Base-by-base conservation (phyloP, 805 yeast genomes). In the Hanseniaspora osmophila region DNA sequence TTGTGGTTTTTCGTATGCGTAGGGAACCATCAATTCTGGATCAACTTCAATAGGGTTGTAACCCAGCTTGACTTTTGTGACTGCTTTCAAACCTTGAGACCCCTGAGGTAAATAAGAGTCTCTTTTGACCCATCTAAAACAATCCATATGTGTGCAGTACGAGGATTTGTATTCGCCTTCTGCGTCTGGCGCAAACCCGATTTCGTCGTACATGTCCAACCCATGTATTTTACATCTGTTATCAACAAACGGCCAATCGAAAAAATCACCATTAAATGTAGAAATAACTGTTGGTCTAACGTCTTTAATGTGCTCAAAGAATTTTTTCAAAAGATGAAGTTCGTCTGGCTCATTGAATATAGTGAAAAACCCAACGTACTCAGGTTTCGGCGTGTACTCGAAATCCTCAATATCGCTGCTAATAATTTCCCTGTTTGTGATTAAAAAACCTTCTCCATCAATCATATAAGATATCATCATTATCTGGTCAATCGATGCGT, bases 381-480 rank as follows among this genome's bases (percentile, higher is more conserved):
- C 99, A 2, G 96, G 95, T 58, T 80, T 86, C 1, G 99, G 99
- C 0, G 98, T 88, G 59, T 92, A 92, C 62, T 92, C 98, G 54
- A 92, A 92, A 64, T 92, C 97, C 43, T 84, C 95, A 47, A 92
- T 92, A 61, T 94, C 97, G 59, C 86, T 84, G 6, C 94, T 79
- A 35, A 92, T 88, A 54, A 92, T 86, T 53, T 88, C 96, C 54
- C 99, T 69, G 59, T 92, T 92, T 10, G 97, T 92, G 49, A 92
- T 94, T 37, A 92, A 67, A 58, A 68, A 92, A 35, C 99, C 99
- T 54, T 85, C 94, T 10, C 97, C 98, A 59, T 92, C 98, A 49
- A 92, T 88, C 98, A 94, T 94, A 60, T 92, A 92, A 2, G 98
- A 94, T 43, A 92, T 92, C 98, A 94, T 94, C 96, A 92, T 92